A percentile compares a stretch with the other conserved stretches of the same genome.
Evolutionary conservation across 306 rosid genomes (phyloP).

Genomic region (Vicia villosa): DNA sequence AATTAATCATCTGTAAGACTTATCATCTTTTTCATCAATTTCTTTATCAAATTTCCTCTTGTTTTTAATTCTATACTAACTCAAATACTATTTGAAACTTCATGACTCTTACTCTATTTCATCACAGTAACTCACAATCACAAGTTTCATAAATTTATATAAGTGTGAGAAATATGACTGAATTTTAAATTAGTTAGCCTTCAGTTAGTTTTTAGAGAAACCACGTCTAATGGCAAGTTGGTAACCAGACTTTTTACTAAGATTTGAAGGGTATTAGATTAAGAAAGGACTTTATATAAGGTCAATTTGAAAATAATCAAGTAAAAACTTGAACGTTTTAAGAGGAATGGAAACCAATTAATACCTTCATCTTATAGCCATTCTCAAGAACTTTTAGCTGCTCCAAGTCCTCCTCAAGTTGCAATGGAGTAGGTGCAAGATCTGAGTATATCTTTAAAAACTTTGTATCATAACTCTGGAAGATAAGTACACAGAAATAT

Average conservation of each 20-base stretch:
- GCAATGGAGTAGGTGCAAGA: slow-evolving; percentile 83
- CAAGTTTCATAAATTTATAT: no score
- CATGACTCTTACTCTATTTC: no score
- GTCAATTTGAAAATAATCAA: not conserved
- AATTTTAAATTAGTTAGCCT: not conserved
- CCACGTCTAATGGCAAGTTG: slow-evolving; percentile 7
- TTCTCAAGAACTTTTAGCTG: slow-evolving; percentile 97
- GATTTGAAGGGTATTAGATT: slow-evolving; percentile 16
- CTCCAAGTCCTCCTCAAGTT: slow-evolving; percentile 96
- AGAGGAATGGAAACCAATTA: slow-evolving; percentile 1
- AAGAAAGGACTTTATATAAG: slow-evolving; percentile 3
- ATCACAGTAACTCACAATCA: no score
- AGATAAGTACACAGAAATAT: slow-evolving; percentile 23
- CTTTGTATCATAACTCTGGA: slow-evolving; percentile 86
- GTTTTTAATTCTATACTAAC: no score
- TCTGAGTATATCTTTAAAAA: slow-evolving; percentile 74
- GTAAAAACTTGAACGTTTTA: slow-evolving; percentile 12
- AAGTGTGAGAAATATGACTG: no score
- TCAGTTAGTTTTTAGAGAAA: not conserved
- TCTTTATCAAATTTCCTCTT: no score
- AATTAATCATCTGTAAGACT: no score
- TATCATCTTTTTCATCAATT: no score
- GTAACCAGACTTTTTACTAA: slow-evolving; percentile 8
- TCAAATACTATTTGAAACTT: no score
- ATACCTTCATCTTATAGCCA: slow-evolving; percentile 98